Conservation (phyloP, 2,329 filamentous ascomycete species). For the Neofusicoccum laricinum region DNA sequence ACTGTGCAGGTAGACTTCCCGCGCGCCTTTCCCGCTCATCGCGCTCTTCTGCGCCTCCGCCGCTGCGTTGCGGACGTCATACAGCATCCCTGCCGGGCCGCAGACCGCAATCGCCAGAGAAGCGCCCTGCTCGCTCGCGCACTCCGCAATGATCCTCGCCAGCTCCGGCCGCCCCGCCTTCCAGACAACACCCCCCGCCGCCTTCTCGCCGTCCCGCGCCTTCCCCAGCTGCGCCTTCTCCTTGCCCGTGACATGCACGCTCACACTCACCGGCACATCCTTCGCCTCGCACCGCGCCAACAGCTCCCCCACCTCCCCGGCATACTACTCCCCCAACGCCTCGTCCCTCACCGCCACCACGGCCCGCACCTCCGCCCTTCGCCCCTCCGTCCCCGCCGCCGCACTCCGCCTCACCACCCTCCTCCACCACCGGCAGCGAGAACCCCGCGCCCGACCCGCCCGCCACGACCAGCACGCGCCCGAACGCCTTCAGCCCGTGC, state of each 20-base stretch:
- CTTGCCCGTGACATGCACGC: conserved; percentile 12
- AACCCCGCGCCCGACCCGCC: conserved; percentile 58
- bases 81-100: conserved; percentile 15
- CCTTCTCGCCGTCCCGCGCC: not conserved
- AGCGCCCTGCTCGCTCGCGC: not conserved
- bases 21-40: not conserved
- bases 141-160: not conserved
- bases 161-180: not conserved
- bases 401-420: conserved; percentile 33
- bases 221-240: not conserved
- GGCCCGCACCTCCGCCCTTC: not conserved
- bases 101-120: conserved; percentile 18
- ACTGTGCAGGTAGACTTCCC: conserved; percentile 17
- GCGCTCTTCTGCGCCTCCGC: conserved; percentile 14
- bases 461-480: conserved; percentile 48
- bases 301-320: conserved; percentile 10
- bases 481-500: conserved; percentile 26
- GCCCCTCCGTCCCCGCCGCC: not conserved
- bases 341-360: conserved; percentile 9
- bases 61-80: conserved; percentile 19
- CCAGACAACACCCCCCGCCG: not conserved
- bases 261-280: not conserved
- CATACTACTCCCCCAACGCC: conserved; percentile 13
- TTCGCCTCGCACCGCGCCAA: not conserved
- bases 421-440: conserved; percentile 49